These are phyloP conservation scores for Colletotrichum orchidophilum DNA, from an alignment of 2,329 filamentous ascomycete genomes.

Conservation along the genomic window DNA sequence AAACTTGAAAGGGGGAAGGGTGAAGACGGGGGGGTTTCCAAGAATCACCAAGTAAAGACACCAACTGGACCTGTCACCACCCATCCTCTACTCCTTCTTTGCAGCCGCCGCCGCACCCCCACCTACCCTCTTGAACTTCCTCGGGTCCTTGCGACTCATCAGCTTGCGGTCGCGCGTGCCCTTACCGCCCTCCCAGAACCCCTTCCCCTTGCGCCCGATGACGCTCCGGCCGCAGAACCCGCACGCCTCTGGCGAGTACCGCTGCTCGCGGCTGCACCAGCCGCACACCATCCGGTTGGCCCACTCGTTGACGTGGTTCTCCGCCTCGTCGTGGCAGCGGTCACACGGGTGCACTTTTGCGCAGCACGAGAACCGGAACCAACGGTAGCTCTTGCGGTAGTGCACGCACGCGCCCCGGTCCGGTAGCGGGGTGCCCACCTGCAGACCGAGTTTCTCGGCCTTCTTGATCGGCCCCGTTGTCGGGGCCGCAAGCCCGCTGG, in stretches of 20 bases:
- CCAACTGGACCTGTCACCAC: too few species aligned
- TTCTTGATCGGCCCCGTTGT: constrained; percentile 51
- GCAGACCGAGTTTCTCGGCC: constrained; percentile 64
- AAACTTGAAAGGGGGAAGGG: not conserved
- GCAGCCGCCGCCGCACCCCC: constrained; percentile 47
- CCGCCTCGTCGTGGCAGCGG: constrained; percentile 77
- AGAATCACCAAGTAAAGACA: not conserved
- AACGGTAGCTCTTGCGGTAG: constrained; percentile 67
- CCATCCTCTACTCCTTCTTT: constrained; percentile 42
- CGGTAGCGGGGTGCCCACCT: constrained; percentile 65
- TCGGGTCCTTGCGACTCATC: constrained; percentile 81
- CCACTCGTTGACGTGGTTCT: constrained; percentile 81
- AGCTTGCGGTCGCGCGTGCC: constrained; percentile 76
- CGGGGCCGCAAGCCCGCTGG: constrained; percentile 55
- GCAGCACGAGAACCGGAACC: constrained; percentile 74
- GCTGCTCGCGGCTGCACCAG: constrained; percentile 82
- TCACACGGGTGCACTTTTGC: constrained; percentile 68
- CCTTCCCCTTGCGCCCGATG: constrained; percentile 70
- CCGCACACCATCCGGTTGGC: constrained; percentile 87
- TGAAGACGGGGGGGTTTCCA: too few species aligned
- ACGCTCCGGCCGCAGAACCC: constrained; percentile 76
- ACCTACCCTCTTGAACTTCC: constrained; percentile 74
- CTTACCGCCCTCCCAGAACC: constrained; percentile 90
- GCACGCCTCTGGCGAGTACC: constrained; percentile 80
- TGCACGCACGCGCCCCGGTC: constrained; percentile 63